These are phyloP conservation scores for Helenozyma baotianmanensis DNA, from an alignment of 805 yeast genomes.

Conservation along the genomic window DNA sequence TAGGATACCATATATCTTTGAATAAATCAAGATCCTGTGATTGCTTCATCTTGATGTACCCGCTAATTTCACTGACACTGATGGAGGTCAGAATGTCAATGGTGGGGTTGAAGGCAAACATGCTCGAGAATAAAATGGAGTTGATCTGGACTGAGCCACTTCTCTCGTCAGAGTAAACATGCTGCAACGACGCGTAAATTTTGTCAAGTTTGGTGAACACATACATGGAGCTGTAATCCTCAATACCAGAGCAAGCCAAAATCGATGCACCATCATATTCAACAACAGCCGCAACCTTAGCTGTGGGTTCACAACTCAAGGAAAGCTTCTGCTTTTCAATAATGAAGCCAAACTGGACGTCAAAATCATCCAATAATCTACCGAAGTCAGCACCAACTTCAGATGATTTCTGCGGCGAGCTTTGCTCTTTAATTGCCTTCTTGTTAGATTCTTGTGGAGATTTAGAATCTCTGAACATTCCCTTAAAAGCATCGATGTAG, in stretches of 20 bases:
- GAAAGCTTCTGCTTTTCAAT: conserved; percentile 72
- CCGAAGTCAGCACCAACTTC: conserved; percentile 30
- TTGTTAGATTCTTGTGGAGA: neutral
- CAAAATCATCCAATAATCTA: conserved; percentile 47
- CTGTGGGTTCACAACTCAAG: conserved; percentile 89
- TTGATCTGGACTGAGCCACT: conserved; percentile 63
- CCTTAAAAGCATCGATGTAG: conserved; percentile 46
- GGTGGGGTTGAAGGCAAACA: conserved; percentile 40
- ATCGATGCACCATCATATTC: conserved; percentile 66
- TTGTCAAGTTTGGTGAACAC: conserved; percentile 42
- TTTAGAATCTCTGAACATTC: conserved; percentile 33
- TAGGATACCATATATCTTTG: conserved; percentile 74
- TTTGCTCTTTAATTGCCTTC: neutral
- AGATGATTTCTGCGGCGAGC: conserved; percentile 2
- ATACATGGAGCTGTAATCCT: conserved; percentile 7
- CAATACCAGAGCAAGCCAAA: conserved; percentile 45
- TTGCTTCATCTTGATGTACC: conserved; percentile 75
- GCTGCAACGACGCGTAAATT: conserved; percentile 73
- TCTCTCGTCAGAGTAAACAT: conserved; percentile 82
- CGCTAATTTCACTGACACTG: conserved; percentile 48
- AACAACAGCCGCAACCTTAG: conserved; percentile 83
- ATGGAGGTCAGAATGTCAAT: conserved; percentile 47
- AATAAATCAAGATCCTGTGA: conserved; percentile 82
- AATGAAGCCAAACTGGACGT: conserved; percentile 56
- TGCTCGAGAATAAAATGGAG: conserved; percentile 44